Conservation (phyloP, 805 yeast genomes). For the Cephaloascus fragrans region DNA sequence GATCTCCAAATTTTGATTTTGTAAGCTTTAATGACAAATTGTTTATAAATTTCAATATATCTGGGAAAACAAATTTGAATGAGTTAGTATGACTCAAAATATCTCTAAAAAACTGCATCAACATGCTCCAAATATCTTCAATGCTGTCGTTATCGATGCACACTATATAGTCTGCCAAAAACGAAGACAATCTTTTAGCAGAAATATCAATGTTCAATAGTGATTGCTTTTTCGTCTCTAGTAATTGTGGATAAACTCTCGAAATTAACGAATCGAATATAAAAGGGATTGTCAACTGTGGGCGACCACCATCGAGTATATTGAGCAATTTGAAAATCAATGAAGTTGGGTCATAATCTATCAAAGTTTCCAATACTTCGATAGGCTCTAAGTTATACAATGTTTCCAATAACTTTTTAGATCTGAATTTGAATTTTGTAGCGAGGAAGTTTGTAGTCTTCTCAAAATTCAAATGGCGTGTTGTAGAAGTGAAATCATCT, state of each 20-base stretch:
- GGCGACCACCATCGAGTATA: slow-evolving; percentile 76
- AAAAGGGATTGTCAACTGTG: slow-evolving; percentile 63
- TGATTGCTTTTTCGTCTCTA: slow-evolving; percentile 27
- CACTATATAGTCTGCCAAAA: slow-evolving; percentile 50
- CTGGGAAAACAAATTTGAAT: slow-evolving; percentile 42
- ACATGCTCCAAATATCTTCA: slow-evolving; percentile 66
- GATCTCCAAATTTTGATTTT: slow-evolving; percentile 52
- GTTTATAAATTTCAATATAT: slow-evolving; percentile 41
- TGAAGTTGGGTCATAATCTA: slow-evolving; percentile 16
- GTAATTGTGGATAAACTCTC: slow-evolving; percentile 26
- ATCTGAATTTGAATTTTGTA: slow-evolving; percentile 55
- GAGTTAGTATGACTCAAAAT: slow-evolving; percentile 33
- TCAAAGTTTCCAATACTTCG: slow-evolving; percentile 61
- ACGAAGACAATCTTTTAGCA: slow-evolving; percentile 34
- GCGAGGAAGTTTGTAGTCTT: slow-evolving; percentile 37
- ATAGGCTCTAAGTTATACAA: slow-evolving; percentile 60
- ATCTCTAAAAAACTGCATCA: slow-evolving; percentile 52
- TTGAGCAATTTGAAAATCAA: slow-evolving; percentile 51
- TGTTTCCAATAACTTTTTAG: slow-evolving; percentile 56
- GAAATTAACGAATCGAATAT: slow-evolving; percentile 46
- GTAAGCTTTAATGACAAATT: slow-evolving; percentile 46
- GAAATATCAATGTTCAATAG: slow-evolving; percentile 36
- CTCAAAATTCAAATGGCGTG: slow-evolving; percentile 9
- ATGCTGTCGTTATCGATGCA: slow-evolving; percentile 68
- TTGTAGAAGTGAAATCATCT: slow-evolving; percentile 1